These are phyloP conservation scores for Aspergillus persii DNA, from an alignment of 2,329 filamentous ascomycete species.

Conservation along the genomic window DNA sequence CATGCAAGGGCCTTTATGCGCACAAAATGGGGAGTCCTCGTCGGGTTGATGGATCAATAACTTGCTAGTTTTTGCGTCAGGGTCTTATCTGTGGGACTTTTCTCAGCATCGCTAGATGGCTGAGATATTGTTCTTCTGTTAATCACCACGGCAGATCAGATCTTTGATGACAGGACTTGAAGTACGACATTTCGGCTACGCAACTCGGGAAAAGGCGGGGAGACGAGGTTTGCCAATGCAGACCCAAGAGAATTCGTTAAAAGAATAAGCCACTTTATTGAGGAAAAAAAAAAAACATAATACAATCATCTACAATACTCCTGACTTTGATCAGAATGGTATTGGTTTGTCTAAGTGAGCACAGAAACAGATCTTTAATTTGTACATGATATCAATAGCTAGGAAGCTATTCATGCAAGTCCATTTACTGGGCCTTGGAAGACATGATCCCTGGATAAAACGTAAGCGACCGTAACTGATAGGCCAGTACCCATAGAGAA, in stretches of 20 bases:
- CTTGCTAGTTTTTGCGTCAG: background rate
- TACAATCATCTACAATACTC: background rate
- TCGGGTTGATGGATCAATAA: background rate
- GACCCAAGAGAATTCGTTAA: background rate
- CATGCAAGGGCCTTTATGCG: constrained; percentile 1
- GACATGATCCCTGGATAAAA: constrained; percentile 36
- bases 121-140: too few relatives aligned
- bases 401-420: constrained; percentile 26
- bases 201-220: background rate
- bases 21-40: background rate
- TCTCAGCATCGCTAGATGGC: too few relatives aligned
- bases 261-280: background rate
- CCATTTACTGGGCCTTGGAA: constrained; percentile 40
- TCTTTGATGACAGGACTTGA: too few relatives aligned
- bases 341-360: constrained; percentile 38
- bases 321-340: constrained; percentile 26
- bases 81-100: background rate
- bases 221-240: background rate
- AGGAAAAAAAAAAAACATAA: background rate
- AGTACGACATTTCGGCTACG: background rate
- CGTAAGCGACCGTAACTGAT: background rate
- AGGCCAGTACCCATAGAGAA: constrained; percentile 8
- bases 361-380: constrained; percentile 39
- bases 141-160: too few relatives aligned
- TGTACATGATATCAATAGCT: constrained; percentile 40